These are phyloP conservation scores for Clarireedia hainanense DNA, from an alignment of 2,329 filamentous ascomycete species.

Conservation along the genomic window DNA sequence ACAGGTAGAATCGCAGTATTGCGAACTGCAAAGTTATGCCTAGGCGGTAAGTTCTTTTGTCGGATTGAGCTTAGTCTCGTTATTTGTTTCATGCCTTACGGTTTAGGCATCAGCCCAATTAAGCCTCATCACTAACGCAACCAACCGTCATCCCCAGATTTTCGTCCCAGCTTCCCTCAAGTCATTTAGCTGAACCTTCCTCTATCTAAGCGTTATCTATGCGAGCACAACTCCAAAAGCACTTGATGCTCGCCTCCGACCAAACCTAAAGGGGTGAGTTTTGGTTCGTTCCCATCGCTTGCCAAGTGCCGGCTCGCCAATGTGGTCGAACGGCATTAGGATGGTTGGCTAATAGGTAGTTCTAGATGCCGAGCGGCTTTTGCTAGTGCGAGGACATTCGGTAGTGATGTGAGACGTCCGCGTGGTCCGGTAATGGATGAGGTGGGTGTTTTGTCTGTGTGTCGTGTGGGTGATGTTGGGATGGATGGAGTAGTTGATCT, in stretches of 20 bases:
- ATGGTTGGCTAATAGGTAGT: neutral
- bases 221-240: neutral
- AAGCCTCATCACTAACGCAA: too few species aligned
- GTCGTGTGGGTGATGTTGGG: neutral
- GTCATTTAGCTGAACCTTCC: neutral
- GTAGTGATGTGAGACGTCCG: neutral
- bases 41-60: too few species aligned
- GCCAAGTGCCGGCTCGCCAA: neutral
- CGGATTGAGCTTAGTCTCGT: too few species aligned
- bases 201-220: constrained; percentile 10
- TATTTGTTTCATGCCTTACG: too few species aligned
- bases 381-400: neutral
- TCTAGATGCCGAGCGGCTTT: constrained; percentile 2
- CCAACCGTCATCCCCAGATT: too few species aligned
- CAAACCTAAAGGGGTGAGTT: neutral
- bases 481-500: too few species aligned
- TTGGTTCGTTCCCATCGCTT: neutral
- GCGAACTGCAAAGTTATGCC: too few species aligned
- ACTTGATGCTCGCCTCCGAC: neutral
- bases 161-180: too few species aligned
- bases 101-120: too few species aligned
- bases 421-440: neutral
- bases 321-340: neutral
- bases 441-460: neutral
- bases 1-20: too few species aligned